A percentile compares a stretch with the other conserved stretches of the same genome.
Conservation (phyloP, 352 stramenopile genomes). For the Phytophthora quininea region DNA sequence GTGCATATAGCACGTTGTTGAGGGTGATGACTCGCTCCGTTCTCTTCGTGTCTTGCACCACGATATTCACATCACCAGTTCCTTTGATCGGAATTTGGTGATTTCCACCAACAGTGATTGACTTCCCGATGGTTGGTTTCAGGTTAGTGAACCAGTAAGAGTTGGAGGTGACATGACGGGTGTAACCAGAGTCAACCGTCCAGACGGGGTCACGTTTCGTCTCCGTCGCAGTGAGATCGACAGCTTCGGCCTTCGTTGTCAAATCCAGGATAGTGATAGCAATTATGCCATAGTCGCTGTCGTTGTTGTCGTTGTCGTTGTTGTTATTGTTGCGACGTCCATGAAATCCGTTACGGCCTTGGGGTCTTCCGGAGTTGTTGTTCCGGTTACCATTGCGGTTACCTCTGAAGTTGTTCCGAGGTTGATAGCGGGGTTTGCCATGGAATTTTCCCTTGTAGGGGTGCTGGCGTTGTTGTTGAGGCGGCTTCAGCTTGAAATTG, state of each 20-base stretch:
- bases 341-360: constrained; percentile 4
- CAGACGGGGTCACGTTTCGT: constrained; percentile 8
- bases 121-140: not conserved
- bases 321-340: not conserved
- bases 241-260: not conserved
- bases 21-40: too few relatives aligned
- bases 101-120: constrained; percentile 23
- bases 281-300: constrained; percentile 13
- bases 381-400: not conserved
- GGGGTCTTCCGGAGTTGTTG: not conserved
- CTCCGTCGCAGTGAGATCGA: constrained; percentile 4
- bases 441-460: constrained; percentile 6
- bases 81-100: constrained; percentile 13
- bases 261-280: constrained; percentile 11
- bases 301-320: not conserved
- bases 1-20: too few relatives aligned
- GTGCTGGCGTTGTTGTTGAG: not conserved
- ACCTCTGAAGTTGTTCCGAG: not conserved
- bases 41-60: too few relatives aligned
- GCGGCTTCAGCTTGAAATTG: constrained; percentile 17
- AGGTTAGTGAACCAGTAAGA: constrained; percentile 13
- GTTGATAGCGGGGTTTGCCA: not conserved
- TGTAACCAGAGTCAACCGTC: constrained; percentile 19
- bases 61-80: constrained; percentile 4
- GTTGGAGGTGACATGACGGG: constrained; percentile 8